Evolutionary conservation across 2,329 filamentous ascomycete species (phyloP), one percentile per base, ranked within the genome.

Genomic region (Cladosporium sp.): DNA sequence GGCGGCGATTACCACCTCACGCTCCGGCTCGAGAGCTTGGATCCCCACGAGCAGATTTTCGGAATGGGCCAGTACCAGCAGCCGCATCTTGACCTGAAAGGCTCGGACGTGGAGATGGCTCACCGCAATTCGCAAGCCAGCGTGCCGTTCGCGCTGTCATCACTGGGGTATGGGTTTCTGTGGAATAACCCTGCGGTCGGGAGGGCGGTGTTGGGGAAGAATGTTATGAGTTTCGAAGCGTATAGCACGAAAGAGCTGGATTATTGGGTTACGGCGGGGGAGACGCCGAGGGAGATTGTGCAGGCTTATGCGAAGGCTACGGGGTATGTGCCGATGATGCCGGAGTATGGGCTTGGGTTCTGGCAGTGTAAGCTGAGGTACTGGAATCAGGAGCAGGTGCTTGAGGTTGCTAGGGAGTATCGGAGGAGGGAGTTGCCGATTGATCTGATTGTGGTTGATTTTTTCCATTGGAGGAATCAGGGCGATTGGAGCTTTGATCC

Each of bases 1-100:
- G 86, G 86, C 6, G 77, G 79, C 1, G 81, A 85, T 64, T 88
- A 86, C 71, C 82, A 86, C 62, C 77, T 89, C 10, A 88, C 86
- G 0, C 79, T 83, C 69, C 81, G 88, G 0, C 82, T 90, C 63
- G 87, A 90, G 73, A 85, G 83, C 1, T 72, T 85, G 12, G 66
- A 52, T 38, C 75, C 78, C 0, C 78, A 84, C 21, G 88, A 90
- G 73, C 86, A 84, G 72, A 84, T 90, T n/a, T 90, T 83, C 71
- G 88, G 88, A 24, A 90, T 90, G 87, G 88, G 88, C 0, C 88
- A 90, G 75, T 90, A 90, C 67, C 88, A 90, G 71, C 87, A 90
- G 69, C 84, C 86, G 0, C 82, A 80, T 61, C 78, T 90, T n/a
- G 82, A 90, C 71, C 79, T 90, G 59, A 90, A 89, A 70, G 88